A percentile compares a stretch with the other conserved stretches of the same genome.
phyloP scores from a whole-genome alignment of 768 basidiomycete genomes.

The Suillus plorans region DNA sequence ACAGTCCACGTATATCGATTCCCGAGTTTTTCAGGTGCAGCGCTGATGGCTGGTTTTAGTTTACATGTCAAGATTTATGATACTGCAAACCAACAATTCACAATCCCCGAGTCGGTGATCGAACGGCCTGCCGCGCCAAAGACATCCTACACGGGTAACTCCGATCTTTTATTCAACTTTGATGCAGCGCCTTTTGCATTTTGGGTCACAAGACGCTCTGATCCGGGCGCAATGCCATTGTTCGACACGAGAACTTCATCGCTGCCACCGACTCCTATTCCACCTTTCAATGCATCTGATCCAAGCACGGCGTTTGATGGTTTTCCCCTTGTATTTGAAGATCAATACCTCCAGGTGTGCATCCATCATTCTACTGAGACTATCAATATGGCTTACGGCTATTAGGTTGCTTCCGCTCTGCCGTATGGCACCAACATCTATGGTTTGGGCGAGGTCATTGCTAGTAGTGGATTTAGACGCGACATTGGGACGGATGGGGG shows the following conservation, averaged over 20 bases:
- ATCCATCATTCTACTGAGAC: neutral
- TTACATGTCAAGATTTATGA: conserved; percentile 71
- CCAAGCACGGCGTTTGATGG: conserved; percentile 57
- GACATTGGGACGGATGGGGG: conserved; percentile 51
- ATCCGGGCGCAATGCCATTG: conserved; percentile 51
- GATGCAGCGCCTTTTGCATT: conserved; percentile 68
- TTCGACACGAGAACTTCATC: conserved; percentile 71
- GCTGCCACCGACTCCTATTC: conserved; percentile 57
- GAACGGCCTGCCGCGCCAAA: conserved; percentile 40
- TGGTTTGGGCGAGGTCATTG: conserved; percentile 72
- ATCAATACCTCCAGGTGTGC: conserved; percentile 71
- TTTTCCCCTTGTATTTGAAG: conserved; percentile 74
- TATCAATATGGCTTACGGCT: neutral
- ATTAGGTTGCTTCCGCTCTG: conserved; percentile 61
- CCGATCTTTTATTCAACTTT: conserved; percentile 72
- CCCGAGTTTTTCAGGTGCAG: neutral
- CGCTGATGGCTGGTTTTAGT: conserved; percentile 30
- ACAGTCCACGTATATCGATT: conserved; percentile 39
- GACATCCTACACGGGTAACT: conserved; percentile 35
- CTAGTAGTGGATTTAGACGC: conserved; percentile 67
- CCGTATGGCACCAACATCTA: conserved; percentile 72
- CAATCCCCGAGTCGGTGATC: conserved; percentile 56
- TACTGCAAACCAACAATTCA: conserved; percentile 59
- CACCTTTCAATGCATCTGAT: conserved; percentile 52
- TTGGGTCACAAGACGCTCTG: conserved; percentile 72